phyloP scores from a whole-genome alignment of 176 grass and related monocot genomes.

The Rhynchospora pubera region DNA sequence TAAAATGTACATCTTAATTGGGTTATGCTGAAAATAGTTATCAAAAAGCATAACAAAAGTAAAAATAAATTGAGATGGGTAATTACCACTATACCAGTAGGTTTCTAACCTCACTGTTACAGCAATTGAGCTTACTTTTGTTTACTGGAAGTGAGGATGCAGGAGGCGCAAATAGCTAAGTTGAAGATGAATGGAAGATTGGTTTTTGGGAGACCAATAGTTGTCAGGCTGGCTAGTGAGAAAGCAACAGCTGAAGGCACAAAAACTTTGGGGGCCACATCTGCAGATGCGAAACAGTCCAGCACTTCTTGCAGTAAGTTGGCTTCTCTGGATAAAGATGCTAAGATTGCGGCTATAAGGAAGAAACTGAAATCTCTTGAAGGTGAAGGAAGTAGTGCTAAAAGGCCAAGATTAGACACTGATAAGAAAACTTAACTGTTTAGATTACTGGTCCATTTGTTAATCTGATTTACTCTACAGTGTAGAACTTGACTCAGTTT shows the following conservation, averaged over 20 bases:
- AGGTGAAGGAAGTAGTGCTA: constrained; percentile 44
- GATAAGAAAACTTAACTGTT: constrained; percentile 7
- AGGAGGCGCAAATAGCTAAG: constrained; percentile 87
- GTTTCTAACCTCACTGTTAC: neutral
- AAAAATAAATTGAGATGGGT: neutral
- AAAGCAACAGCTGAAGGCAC: constrained; percentile 33
- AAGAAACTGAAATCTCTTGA: constrained; percentile 72
- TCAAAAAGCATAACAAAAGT: neutral
- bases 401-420: constrained; percentile 51
- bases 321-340: constrained; percentile 34
- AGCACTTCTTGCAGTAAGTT: constrained; percentile 35
- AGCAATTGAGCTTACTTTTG: constrained; percentile 45
- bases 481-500: neutral
- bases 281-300: constrained; percentile 30
- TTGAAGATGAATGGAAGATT: constrained; percentile 80
- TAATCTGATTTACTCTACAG: neutral
- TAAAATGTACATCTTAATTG: neutral
- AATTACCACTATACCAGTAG: neutral
- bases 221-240: constrained; percentile 75
- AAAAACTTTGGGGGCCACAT: constrained; percentile 6
- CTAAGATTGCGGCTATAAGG: constrained; percentile 78
- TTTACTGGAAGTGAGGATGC: constrained; percentile 86
- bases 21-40: neutral
- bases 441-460: neutral
- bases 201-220: constrained; percentile 53